Conservation (phyloP, 176 grass and related monocot genomes). For the Neostapfia colusana region DNA sequence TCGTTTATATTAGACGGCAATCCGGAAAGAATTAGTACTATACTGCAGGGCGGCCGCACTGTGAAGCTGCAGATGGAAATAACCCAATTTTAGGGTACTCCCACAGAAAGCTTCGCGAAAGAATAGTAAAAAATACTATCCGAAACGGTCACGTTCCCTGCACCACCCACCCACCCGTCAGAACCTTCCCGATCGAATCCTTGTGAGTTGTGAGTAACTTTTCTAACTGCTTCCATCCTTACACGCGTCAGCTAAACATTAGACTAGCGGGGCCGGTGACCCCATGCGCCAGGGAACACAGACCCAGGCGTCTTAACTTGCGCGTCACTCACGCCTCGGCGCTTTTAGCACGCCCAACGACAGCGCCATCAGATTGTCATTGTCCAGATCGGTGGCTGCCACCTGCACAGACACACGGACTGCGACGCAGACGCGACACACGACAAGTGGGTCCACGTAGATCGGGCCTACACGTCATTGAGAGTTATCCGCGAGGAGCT, state of each 20-base stretch:
- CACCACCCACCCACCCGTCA: constrained; percentile 11
- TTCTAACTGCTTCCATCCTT: not conserved
- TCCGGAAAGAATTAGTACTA: not conserved
- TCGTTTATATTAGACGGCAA: not conserved
- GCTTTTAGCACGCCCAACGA: constrained; percentile 3
- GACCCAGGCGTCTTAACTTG: not conserved
- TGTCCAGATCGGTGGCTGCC: constrained; percentile 26
- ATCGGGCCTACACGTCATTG: not conserved
- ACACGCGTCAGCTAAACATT: not conserved
- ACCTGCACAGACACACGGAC: not conserved
- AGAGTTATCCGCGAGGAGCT: not conserved
- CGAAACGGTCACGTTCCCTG: constrained; percentile 21
- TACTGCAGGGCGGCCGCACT: not conserved
- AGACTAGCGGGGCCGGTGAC: not conserved
- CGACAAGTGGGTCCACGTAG: not conserved
- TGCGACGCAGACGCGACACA: accelerated
- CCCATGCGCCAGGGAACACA: constrained; percentile 29
- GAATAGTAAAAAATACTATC: constrained; percentile 1
- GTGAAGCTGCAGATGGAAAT: not conserved
- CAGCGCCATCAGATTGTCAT: not conserved
- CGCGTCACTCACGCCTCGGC: not conserved
- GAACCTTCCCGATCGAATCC: constrained; percentile 42
- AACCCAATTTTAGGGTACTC: not conserved
- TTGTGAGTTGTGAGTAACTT: not conserved
- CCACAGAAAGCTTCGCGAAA: not conserved